Evolutionary conservation across 2,329 filamentous ascomycete species (phyloP), one percentile per base, ranked within the genome.

Genomic region (Trichophyton simii): DNA sequence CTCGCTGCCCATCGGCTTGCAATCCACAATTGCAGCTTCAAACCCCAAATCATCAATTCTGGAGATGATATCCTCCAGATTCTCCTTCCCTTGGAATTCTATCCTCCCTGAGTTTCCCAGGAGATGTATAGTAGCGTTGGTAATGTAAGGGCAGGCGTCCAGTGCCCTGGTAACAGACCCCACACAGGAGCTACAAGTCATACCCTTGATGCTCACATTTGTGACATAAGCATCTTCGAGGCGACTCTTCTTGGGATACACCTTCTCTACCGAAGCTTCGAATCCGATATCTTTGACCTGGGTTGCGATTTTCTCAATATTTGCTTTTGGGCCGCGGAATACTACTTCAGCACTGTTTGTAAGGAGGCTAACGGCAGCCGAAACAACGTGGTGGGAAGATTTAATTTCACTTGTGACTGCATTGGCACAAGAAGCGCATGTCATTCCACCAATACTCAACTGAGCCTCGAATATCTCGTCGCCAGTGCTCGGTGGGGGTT

Each of bases 381-480:
- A 79, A 58, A 78, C 76, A 28, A 89, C 76, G 76, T 81, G 86
- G 3, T 81, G 77, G 22, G 79, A 72, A 63, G 83, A 81, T 55
- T 81, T 74, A 42, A 90, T 72, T 64, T 82, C 81, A 5, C 80
- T 74, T 11, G 81, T 84, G 66, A 90, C 82, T 44, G 79, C 78
- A 68, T 85, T 85, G 60, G 80, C 79, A 68, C 87, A 91, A 11
- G 85, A 80, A 13, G 84, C 83, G 69, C 87, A 90, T 3, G 84
- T 88, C 87, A 91, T 89, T 59, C 87, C 87, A 31, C 80, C 83
- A 46, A 91, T 79, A 20, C 84, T 75, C 15, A 79, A 66, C 9
- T 67, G 68, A 3, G 73, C 68, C 9, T 64, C 58, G 44, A 65
- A 68, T 31, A 66, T 63, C 28, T 66, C 65, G 20, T 62, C 63